Evolutionary conservation across 495 filamentous ascomycete species (phyloP), one percentile per base, ranked within the genome.

Genomic region (Articulospora tetracladia): DNA sequence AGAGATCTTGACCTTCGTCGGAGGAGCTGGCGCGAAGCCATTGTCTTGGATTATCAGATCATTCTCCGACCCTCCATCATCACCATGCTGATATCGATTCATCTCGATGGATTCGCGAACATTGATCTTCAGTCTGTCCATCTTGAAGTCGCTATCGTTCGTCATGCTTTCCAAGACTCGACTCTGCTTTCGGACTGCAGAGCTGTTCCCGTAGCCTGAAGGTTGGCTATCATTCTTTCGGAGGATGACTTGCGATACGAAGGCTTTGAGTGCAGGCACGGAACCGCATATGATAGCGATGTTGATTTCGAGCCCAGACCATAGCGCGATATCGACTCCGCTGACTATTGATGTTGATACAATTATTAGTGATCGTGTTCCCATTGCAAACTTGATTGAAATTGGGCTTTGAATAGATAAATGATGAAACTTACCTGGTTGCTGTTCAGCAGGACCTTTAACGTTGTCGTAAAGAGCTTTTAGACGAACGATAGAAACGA

Each of bases 281-380:
- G 63, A 70, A 20, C 69, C 67, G 51, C 70, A 66, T 19, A 72
- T 69, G 32, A 72, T 68, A 27, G 64, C 69, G 54, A 69, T 59
- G 59, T 68, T 66, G 61, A 61, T 64, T 54, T 72, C 70, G 27
- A 72, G 50, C 12, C 63, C 63, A 19, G 64, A 68, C 69, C 69
- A 72, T 47, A 59, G 51, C 1, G 54, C 56, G 27, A 54, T 55
- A 17, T 55, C 32, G 7, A 55, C 53, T 2, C 53, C 53, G 32
- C 22, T 36, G 4, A 55, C 53, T 55, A 17, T 7, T 3, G 20
- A 22, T 24, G 25, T 7, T 8, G 48, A n/a, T 22, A 32, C 10
- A 22, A 50, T 13, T 23, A 17, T 55, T 19, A 36, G 28, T 36
- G 32, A 23, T 13, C 20, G 41, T 17, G 15, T 24, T 50, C 19